phyloP scores from a whole-genome alignment of 345 rosid species.

The Conringia planisiliqua region DNA sequence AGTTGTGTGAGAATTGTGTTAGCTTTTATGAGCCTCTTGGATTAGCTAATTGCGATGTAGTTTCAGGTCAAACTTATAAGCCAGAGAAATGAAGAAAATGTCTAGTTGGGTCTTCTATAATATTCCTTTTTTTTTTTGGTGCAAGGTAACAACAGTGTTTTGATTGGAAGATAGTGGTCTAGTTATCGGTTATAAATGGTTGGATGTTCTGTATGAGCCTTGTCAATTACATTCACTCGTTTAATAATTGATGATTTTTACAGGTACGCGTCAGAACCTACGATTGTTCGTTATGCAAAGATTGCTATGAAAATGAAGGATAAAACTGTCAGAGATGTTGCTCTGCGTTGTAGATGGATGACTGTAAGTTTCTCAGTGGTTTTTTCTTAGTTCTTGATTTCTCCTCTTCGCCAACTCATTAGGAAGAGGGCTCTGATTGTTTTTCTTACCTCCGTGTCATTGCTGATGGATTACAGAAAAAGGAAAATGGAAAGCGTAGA shows the following conservation, averaged over 20 bases:
- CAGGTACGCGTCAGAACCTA: constrained; percentile 61
- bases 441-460: neutral
- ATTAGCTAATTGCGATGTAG: neutral
- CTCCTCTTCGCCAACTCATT: neutral
- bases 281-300: constrained; percentile 69
- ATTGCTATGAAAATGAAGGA: constrained; percentile 72
- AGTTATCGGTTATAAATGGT: neutral
- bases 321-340: constrained; percentile 82
- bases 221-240: neutral
- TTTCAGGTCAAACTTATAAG: neutral
- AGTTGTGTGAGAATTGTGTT: neutral
- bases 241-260: constrained; percentile 7
- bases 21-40: neutral
- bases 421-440: neutral
- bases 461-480: constrained; percentile 52
- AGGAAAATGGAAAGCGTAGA: constrained; percentile 77
- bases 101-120: neutral
- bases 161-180: neutral
- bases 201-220: neutral
- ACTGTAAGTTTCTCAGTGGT: constrained; percentile 41
- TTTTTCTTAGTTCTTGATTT: neutral
- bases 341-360: constrained; percentile 84
- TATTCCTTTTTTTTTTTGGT: neutral
- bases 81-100: neutral
- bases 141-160: neutral